Base-by-base conservation (phyloP, 2,329 filamentous ascomycete genomes). In the Talaromyces sp. region DNA sequence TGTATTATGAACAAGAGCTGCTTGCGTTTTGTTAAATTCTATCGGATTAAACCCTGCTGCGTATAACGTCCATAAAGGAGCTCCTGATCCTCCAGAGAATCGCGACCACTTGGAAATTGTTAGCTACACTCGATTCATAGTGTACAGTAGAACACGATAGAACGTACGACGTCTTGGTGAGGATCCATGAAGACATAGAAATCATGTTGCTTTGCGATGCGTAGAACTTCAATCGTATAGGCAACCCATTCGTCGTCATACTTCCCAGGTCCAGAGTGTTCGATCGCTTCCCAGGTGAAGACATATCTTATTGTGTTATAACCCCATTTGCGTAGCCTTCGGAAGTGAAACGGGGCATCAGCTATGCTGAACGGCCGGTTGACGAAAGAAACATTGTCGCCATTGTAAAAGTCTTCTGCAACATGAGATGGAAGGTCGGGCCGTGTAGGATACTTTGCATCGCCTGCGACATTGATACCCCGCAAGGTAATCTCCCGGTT, bases 171-270 rank as follows among this genome's bases (percentile, higher is more conserved):
- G 79, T 99, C 95, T 81, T 99, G 95, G 75, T 99, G 95, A 23
- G 96, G 94, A 69, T 99, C 96, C 92, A 99, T 96, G 73, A 97
- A 98, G 56, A 99, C 83, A 71, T 96, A 96, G 75, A 99, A 97
- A 31, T 91, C 91, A 80, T 96, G 98, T 42, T 87, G 83, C 73
- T 93, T 96, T 42, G 93, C 93, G 66, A 92, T 82, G 61, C 92
- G 85, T 68, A 99, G 77, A 10, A 96, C 82, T 44, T 91, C 85
- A 66, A 99, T 92, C 0, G 95, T 99, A 73, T 96, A 92, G 67
- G 90, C 83, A 66, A 98, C 93, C 84, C 91, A 99, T 64, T 90
- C 88, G 72, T 99, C 92, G 70, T 99, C 96, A 74, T 98, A 99
- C 70, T 86, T 88, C 1, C 93, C 92, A 0, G 96, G 95, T 0